Evolutionary conservation across 768 basidiomycete genomes (phyloP).

Genomic region (Pleurotus tuoliensis): DNA sequence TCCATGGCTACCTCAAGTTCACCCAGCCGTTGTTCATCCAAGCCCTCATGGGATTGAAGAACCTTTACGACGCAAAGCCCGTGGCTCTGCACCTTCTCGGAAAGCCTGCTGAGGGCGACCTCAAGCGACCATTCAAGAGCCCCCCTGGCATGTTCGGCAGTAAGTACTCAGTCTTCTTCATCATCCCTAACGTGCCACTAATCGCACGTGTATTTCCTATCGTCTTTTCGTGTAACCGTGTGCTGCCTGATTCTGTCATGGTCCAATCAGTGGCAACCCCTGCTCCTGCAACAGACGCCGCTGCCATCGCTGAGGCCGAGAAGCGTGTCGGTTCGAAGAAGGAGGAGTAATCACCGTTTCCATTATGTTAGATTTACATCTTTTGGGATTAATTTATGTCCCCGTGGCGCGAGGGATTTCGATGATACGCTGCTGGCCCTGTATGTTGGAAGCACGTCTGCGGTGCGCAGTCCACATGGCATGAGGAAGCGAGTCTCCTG

Average conservation of each 20-base stretch:
- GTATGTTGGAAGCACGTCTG: background rate
- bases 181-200: background rate
- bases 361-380: slow-evolving; percentile 1
- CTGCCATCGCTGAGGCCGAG: slow-evolving; percentile 84
- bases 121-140: slow-evolving; percentile 86
- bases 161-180: slow-evolving; percentile 24
- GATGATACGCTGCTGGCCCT: background rate
- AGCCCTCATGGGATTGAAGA: slow-evolving; percentile 92
- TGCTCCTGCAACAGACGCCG: slow-evolving; percentile 85
- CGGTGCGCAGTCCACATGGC: no score
- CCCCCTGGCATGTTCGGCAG: slow-evolving; percentile 69
- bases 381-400: slow-evolving; percentile 2
- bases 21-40: slow-evolving; percentile 97
- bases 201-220: background rate
- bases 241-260: background rate
- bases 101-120: slow-evolving; percentile 75
- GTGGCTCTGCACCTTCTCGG: slow-evolving; percentile 81
- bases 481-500: no score
- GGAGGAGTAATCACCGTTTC: slow-evolving; percentile 48
- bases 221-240: no score
- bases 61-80: slow-evolving; percentile 80
- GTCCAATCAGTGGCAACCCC: slow-evolving; percentile 32
- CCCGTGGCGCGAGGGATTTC: background rate
- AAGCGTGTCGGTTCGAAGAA: slow-evolving; percentile 81
- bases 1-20: slow-evolving; percentile 93